Evolutionary conservation across 2,329 filamentous ascomycete species (phyloP), one percentile per base, ranked within the genome.

Genomic region (Epichloe glyceriae): DNA sequence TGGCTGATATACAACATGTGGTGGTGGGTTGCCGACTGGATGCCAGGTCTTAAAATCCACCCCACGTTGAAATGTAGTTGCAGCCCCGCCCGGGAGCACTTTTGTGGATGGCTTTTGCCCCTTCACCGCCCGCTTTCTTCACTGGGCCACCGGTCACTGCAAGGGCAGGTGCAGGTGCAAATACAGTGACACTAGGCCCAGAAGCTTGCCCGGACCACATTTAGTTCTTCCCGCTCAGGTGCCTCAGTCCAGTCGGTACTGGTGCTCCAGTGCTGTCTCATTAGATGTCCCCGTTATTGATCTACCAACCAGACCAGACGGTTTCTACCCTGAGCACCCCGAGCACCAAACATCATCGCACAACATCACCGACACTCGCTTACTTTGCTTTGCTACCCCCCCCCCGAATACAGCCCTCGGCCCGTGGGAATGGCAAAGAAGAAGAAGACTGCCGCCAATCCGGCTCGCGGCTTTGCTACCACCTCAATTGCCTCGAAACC

Each of bases 401-500:
- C 1, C 22, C 10, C 3, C 19, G 5, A 17, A 5, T 30, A 20
- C 14, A 6, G 4, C 4, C 26, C 14, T 14, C 26, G 14, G 33
- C 15, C 30, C 37, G 17, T 35, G 56, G 61, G 55, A 57, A 91
- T 91, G 86, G 84, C 85, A 69, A 95, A 95, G 72, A 95, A 96
- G 73, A 94, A 88, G 75, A 97, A 96, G 78, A 77, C 86, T 50
- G 79, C 80, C 26, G 80, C 84, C 34, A 97, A 96, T 67, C 88
- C 90, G 53, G 88, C 89, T 39, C 79, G 93, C 66, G 93, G 90
- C 17, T 95, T 96, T 70, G 88, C 91, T 56, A 98, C 93, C 5
- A 94, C 88, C 12, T 97, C 91, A 1, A 78, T 95, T 53, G 88
- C 89, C 42, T 94, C 88, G 22, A 95, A 90, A 60, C 76, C 82